Evolutionary conservation across 2,329 filamentous ascomycete genomes (phyloP).

Genomic region (Trichoderma breve): DNA sequence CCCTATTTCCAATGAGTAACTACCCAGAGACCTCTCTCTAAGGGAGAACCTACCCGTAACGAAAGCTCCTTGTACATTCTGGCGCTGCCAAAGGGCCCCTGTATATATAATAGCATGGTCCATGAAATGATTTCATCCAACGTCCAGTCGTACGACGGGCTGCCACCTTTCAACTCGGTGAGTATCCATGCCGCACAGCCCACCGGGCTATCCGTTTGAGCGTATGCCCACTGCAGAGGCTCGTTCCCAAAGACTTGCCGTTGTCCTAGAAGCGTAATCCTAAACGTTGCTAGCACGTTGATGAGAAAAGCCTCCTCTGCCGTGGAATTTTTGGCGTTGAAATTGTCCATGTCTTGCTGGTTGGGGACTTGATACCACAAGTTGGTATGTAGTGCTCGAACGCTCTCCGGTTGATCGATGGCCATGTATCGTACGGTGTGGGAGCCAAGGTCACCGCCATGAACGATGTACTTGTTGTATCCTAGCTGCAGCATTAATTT

Average conservation of each 20-base stretch:
- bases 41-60: background rate
- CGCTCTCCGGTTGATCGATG: background rate
- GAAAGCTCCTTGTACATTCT: background rate
- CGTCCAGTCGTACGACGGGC: background rate
- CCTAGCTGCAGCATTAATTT: background rate
- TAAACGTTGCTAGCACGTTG: background rate
- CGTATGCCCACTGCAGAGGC: background rate
- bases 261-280: background rate
- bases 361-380: background rate
- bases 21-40: too few species aligned
- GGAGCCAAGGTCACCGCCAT: background rate
- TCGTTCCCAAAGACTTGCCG: background rate
- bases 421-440: background rate
- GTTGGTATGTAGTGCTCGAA: background rate
- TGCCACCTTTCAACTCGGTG: background rate
- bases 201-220: background rate
- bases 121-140: background rate
- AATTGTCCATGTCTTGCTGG: background rate
- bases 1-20: background rate
- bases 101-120: background rate
- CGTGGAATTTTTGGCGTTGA: background rate
- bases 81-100: background rate
- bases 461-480: background rate
- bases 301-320: background rate
- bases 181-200: background rate